Conservation (phyloP, 139 green algal species). For the Picochlorum costavermella region DNA sequence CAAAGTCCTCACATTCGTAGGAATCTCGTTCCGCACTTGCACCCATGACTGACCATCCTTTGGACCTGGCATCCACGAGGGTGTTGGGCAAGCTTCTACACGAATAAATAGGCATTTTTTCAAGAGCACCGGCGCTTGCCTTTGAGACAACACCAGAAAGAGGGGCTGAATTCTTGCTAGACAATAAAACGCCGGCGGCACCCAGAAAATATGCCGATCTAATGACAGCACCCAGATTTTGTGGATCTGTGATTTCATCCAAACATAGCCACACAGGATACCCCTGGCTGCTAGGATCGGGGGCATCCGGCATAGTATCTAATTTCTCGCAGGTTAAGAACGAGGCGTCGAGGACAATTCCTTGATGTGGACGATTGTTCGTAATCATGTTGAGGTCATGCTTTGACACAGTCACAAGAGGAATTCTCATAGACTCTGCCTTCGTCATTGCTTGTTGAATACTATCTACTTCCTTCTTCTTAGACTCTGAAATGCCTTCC, state of each 20-base stretch:
- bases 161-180: conserved; percentile 72
- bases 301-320: conserved; percentile 30
- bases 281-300: neutral
- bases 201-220: conserved; percentile 80
- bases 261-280: conserved; percentile 72
- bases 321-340: conserved; percentile 49
- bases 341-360: conserved; percentile 61
- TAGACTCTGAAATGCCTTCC: conserved; percentile 22
- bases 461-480: conserved; percentile 47
- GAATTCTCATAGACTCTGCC: conserved; percentile 23
- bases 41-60: conserved; percentile 70
- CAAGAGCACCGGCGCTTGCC: conserved; percentile 75
- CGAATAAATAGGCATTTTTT: conserved; percentile 57
- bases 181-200: conserved; percentile 67
- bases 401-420: conserved; percentile 39
- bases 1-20: conserved; percentile 22
- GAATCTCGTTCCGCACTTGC: conserved; percentile 37
- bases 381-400: conserved; percentile 84
- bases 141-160: conserved; percentile 74
- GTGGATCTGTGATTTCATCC: conserved; percentile 81
- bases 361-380: conserved; percentile 68
- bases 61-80: conserved; percentile 46
- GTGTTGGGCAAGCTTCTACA: conserved; percentile 63
- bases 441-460: conserved; percentile 14
- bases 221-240: conserved; percentile 88